These are phyloP conservation scores for Lepraria neglecta DNA, from an alignment of 495 filamentous ascomycete species.

Conservation along the genomic window DNA sequence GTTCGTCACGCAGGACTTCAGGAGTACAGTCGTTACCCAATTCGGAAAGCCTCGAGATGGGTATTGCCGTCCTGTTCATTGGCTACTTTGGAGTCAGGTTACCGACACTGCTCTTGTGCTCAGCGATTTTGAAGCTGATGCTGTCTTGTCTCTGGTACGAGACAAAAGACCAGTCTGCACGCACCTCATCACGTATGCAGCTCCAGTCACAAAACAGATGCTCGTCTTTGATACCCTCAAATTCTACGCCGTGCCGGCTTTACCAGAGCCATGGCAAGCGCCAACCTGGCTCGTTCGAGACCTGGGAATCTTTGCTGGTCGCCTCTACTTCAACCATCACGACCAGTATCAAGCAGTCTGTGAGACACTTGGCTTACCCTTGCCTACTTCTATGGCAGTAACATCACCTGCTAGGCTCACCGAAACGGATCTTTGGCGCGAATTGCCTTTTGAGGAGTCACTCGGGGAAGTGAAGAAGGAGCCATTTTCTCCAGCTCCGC, in stretches of 20 bases:
- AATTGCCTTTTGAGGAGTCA: conserved; percentile 7
- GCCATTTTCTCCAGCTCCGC: conserved; percentile 9
- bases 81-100: conserved; percentile 40
- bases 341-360: conserved; percentile 34
- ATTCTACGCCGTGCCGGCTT: conserved; percentile 44
- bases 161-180: conserved; percentile 1
- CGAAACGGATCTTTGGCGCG: conserved; percentile 12
- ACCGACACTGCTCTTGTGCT: conserved; percentile 43
- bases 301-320: conserved; percentile 49
- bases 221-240: conserved; percentile 44
- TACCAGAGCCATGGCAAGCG: conserved; percentile 26
- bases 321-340: conserved; percentile 47
- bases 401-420: not conserved
- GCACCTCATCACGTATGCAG: conserved; percentile 47
- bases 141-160: conserved; percentile 39
- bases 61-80: conserved; percentile 40
- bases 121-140: conserved; percentile 51
- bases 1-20: conserved; percentile 28
- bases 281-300: conserved; percentile 30
- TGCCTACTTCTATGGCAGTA: not conserved
- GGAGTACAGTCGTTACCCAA: conserved; percentile 5
- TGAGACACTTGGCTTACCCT: conserved; percentile 27
- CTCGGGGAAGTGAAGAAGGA: not conserved
- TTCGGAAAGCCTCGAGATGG: conserved; percentile 11
- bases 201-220: conserved; percentile 50